Evolutionary conservation across 805 yeast genomes (phyloP), one percentile per base, ranked within the genome.

Genomic region (Metschnikowia lochheadii): DNA sequence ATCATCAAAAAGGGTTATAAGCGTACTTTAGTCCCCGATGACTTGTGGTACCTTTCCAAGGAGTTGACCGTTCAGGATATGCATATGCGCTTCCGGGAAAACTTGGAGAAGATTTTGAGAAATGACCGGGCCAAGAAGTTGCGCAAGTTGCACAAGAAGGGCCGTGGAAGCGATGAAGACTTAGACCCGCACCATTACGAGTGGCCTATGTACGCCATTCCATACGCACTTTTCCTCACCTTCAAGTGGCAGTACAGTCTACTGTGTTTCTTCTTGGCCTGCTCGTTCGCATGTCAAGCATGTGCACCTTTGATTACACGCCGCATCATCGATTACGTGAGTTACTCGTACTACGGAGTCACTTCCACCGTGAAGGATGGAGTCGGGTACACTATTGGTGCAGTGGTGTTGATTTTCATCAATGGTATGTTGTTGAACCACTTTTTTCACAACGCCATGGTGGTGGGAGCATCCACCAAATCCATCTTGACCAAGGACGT

Each of bases 301-400:
- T 68, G 83, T 31, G 81, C 83, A 35, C 91, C 96, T 1, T 70
- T 89, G 56, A 63, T 88, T 10, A 81, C 88, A 3, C 80, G 82
- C 63, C 73, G 78, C 35, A 70, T 89, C 51, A 85, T 89, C 53
- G 72, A 72, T 40, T 87, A 80, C 57, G 87, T 87, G n/a, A 81
- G 78, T 55, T 61, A 63, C 44, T 75, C 77, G 46, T 77, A 78
- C 7, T 61, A 65, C 23, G 79, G 80, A 6, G 65, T 75, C 13
- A 67, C 68, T 10, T 56, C 66, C 23, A 64, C 71, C 8, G 68
- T 72, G 49, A 84, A 82, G 33, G 71, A 68, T 39, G 96, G 96
- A 51, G 73, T 87, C 17, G 96, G 94, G 7, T 86, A 80, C 57
- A 85, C 91, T 7, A 68, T 89, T 44, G 96, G 91, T 17, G 75